phyloP scores from a whole-genome alignment of 306 rosid genomes.

The Arachis stenosperma region DNA sequence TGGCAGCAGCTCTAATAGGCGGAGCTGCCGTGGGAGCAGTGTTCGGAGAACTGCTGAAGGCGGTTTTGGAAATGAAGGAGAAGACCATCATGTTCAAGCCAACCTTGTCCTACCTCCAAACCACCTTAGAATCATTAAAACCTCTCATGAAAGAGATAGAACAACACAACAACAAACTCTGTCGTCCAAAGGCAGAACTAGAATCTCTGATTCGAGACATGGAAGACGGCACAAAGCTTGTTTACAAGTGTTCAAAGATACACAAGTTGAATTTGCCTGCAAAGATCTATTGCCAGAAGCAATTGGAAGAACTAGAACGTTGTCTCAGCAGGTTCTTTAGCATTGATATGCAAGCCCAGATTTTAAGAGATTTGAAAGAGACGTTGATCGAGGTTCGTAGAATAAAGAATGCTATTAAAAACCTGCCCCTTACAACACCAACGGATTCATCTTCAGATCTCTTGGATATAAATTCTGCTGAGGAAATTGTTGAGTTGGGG shows the following conservation, averaged over 20 bases:
- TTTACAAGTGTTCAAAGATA: background rate
- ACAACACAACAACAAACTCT: background rate
- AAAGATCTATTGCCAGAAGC: background rate
- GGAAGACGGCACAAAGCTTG: conserved; percentile 9
- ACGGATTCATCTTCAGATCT: background rate
- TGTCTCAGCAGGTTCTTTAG: background rate
- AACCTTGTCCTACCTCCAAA: too few relatives aligned
- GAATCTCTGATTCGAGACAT: background rate
- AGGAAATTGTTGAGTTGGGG: too few relatives aligned
- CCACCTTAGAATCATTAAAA: background rate
- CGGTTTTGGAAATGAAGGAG: too few relatives aligned
- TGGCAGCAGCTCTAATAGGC: too few relatives aligned
- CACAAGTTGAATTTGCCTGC: background rate
- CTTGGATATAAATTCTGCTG: too few relatives aligned
- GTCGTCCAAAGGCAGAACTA: background rate
- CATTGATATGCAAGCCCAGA: conserved; percentile 1
- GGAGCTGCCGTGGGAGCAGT: too few relatives aligned
- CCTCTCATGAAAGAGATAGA: background rate
- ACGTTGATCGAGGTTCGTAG: background rate
- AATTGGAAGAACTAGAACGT: background rate
- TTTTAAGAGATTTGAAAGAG: conserved; percentile 19
- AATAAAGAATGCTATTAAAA: background rate
- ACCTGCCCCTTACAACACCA: background rate
- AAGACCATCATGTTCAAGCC: background rate
- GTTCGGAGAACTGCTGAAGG: too few relatives aligned